Conservation (phyloP, 2,329 filamentous ascomycete genomes). For the Hawksworthiomyces lignivorus region DNA sequence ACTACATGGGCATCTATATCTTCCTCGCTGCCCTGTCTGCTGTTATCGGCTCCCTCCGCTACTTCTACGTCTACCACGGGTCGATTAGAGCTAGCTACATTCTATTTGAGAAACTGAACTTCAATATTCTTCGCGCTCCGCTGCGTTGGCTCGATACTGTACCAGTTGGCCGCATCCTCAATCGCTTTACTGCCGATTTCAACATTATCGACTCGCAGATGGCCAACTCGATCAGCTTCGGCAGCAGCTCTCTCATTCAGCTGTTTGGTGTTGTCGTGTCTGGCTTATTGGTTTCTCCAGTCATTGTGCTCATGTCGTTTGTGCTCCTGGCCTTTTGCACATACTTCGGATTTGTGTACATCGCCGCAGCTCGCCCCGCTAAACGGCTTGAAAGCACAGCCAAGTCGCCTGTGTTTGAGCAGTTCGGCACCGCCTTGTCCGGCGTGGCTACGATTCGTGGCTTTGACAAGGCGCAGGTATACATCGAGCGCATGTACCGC, state of each 20-base stretch:
- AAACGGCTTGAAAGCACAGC: constrained; percentile 71
- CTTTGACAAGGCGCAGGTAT: constrained; percentile 60
- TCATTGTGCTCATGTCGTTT: constrained; percentile 55
- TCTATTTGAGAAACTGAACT: constrained; percentile 60
- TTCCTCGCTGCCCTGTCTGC: constrained; percentile 49
- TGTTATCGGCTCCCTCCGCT: constrained; percentile 53
- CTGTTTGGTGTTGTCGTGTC: constrained; percentile 60
- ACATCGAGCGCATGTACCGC: constrained; percentile 61
- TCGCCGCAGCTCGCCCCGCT: constrained; percentile 64
- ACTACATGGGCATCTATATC: constrained; percentile 63
- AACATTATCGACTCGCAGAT: constrained; percentile 63
- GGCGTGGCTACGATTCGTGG: constrained; percentile 71
- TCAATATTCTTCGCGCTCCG: constrained; percentile 61
- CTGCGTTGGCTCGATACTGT: constrained; percentile 77
- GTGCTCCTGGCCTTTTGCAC: constrained; percentile 50
- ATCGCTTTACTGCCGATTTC: constrained; percentile 73
- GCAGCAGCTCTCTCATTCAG: constrained; percentile 51
- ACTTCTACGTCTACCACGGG: constrained; percentile 54
- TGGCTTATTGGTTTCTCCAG: constrained; percentile 58
- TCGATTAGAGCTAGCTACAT: constrained; percentile 61
- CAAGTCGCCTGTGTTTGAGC: constrained; percentile 74
- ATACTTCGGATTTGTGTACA: constrained; percentile 53
- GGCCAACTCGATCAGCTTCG: constrained; percentile 54
- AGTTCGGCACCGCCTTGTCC: constrained; percentile 64
- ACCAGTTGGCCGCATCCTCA: constrained; percentile 67